Evolutionary conservation across 192 early-diverging fungal genomes (phyloP).

Genomic region (Linnemannia zychae): DNA sequence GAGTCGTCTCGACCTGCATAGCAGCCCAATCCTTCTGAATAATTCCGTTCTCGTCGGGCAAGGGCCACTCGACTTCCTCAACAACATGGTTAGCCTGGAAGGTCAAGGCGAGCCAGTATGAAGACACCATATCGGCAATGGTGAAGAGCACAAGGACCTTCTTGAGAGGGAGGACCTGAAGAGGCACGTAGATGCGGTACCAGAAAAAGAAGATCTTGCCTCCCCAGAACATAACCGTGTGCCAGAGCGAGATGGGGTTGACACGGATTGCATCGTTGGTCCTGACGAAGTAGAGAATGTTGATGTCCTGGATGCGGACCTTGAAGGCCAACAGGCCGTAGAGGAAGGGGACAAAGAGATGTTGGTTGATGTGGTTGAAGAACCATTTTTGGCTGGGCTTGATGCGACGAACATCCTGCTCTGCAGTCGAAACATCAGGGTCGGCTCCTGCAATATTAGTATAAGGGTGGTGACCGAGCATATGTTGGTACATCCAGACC

Average conservation of each 20-base stretch:
- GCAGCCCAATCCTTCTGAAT: conserved; percentile 69
- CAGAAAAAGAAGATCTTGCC: conserved; percentile 68
- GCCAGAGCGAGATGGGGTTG: conserved; percentile 60
- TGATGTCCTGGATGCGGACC: conserved; percentile 65
- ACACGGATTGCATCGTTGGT: conserved; percentile 64
- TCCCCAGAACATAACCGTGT: conserved; percentile 68
- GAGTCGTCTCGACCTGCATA: conserved; percentile 65
- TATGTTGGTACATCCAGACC: conserved; percentile 71
- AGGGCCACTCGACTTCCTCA: conserved; percentile 67
- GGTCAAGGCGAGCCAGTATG: conserved; percentile 66
- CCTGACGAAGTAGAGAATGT: conserved; percentile 63
- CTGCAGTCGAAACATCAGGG: conserved; percentile 63
- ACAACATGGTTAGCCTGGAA: conserved; percentile 76
- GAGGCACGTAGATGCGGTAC: conserved; percentile 62
- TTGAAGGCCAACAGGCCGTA: conserved; percentile 68
- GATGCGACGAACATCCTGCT: conserved; percentile 68
- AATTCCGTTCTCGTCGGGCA: conserved; percentile 61
- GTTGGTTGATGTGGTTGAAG: conserved; percentile 63
- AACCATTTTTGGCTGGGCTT: conserved; percentile 66
- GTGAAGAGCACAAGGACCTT: conserved; percentile 60
- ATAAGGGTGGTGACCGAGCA: conserved; percentile 70
- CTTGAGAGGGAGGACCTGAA: conserved; percentile 41
- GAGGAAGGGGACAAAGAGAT: conserved; percentile 63
- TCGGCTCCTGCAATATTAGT: conserved; percentile 71
- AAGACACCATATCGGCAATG: conserved; percentile 61